Evolutionary conservation across 805 yeast species (phyloP).

Genomic region (Metschnikowia lochheadii): DNA sequence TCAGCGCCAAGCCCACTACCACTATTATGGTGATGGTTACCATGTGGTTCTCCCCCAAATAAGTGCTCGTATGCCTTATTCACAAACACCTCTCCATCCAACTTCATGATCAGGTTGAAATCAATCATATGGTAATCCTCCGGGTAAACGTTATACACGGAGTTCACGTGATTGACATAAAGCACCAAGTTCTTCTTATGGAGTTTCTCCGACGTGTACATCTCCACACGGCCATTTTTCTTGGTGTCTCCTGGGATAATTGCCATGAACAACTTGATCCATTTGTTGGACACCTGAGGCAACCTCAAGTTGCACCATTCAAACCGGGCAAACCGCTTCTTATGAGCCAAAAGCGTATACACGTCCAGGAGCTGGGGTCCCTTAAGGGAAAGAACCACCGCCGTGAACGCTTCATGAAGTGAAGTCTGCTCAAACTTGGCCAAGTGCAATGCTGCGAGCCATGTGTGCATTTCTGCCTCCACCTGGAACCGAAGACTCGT

Average conservation of each 20-base stretch:
- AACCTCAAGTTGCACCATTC: constrained; percentile 65
- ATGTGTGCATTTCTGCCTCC: constrained; percentile 23
- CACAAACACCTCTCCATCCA: constrained; percentile 51
- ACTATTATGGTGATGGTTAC: not conserved
- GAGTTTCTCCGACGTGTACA: constrained; percentile 47
- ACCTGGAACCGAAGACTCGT: constrained; percentile 23
- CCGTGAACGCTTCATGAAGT: constrained; percentile 61
- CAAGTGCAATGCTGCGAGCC: constrained; percentile 49
- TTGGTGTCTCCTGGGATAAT: constrained; percentile 44
- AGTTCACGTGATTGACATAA: constrained; percentile 41
- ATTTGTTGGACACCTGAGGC: constrained; percentile 53
- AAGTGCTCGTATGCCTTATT: constrained; percentile 37
- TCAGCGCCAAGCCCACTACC: too few species aligned
- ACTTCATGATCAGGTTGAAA: constrained; percentile 50
- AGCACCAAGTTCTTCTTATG: constrained; percentile 50
- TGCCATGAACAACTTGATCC: constrained; percentile 54
- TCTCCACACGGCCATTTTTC: constrained; percentile 49
- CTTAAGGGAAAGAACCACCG: constrained; percentile 55
- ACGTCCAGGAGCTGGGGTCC: constrained; percentile 56
- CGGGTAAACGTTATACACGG: constrained; percentile 56
- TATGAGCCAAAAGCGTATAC: constrained; percentile 50
- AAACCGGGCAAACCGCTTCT: constrained; percentile 43
- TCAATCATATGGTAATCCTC: constrained; percentile 55
- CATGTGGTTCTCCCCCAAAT: constrained; percentile 19
- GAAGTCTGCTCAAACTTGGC: constrained; percentile 55